These are phyloP conservation scores for Rhododendron simsii DNA, from an alignment of 148 eudicot species.

Conservation along the genomic window DNA sequence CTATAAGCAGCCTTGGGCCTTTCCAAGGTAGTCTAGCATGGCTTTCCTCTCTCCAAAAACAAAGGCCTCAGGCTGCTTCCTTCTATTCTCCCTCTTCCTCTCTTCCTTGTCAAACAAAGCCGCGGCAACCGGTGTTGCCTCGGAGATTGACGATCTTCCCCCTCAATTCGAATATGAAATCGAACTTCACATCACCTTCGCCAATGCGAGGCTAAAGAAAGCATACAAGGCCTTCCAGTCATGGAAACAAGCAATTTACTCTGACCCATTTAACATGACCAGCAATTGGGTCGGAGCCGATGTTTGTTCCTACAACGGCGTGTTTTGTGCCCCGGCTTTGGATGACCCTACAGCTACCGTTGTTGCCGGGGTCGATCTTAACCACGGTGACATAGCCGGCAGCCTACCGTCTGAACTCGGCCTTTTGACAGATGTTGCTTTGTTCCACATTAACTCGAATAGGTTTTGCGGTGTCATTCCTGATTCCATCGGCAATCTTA, in stretches of 20 bases:
- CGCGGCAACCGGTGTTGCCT: not conserved
- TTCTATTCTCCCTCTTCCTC: not conserved
- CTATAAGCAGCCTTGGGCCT: slow-evolving; percentile 13
- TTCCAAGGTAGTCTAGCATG: not conserved
- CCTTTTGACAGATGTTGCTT: slow-evolving; percentile 6
- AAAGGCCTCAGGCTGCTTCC: slow-evolving; percentile 4
- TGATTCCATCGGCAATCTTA: not conserved
- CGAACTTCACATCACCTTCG: not conserved
- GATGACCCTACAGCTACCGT: slow-evolving; percentile 11
- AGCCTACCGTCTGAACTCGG: slow-evolving; percentile 10
- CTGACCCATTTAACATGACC: slow-evolving; percentile 1
- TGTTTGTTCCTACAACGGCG: slow-evolving; percentile 17
- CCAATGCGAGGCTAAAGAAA: not conserved
- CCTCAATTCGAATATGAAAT: not conserved
- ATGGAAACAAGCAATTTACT: not conserved
- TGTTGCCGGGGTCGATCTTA: slow-evolving; percentile 20
- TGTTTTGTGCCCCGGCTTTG: slow-evolving; percentile 15
- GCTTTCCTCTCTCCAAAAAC: not conserved
- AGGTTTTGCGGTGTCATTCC: slow-evolving; percentile 21
- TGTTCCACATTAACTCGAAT: slow-evolving; percentile 17
- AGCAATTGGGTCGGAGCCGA: slow-evolving; percentile 10
- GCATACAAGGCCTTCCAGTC: slow-evolving; percentile 5
- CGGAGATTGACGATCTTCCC: not conserved
- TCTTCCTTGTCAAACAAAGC: not conserved
- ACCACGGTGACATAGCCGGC: slow-evolving; percentile 17